Evolutionary conservation across 2,329 filamentous ascomycete species (phyloP).

Genomic region (Raffaelea deltoideospora): DNA sequence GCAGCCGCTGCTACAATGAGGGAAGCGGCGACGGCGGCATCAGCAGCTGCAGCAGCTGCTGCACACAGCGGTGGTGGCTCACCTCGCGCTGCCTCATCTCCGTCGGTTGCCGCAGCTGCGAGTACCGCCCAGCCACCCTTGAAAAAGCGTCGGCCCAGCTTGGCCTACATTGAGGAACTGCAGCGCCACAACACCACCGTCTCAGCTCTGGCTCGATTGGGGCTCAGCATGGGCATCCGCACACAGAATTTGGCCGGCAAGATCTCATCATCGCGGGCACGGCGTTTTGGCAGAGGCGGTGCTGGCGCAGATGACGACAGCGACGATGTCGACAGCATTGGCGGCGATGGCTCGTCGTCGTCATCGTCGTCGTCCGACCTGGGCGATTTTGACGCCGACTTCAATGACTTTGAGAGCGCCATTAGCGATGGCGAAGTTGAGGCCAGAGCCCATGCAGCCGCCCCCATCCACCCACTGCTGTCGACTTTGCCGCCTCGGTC

Average conservation of each 20-base stretch:
- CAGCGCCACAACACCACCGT: constrained; percentile 45
- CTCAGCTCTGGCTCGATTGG: constrained; percentile 35
- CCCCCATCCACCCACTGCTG: constrained; percentile 13
- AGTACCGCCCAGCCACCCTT: background rate
- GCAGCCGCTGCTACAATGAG: background rate
- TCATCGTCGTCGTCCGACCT: constrained; percentile 10
- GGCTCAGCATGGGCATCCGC: constrained; percentile 57
- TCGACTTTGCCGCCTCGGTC: constrained; percentile 9
- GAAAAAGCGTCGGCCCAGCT: constrained; percentile 26
- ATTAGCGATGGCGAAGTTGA: constrained; percentile 26
- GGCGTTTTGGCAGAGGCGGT: constrained; percentile 21
- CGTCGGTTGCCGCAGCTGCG: no score
- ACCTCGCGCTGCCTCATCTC: no score
- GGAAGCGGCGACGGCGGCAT: no score
- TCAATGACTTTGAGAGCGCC: constrained; percentile 22
- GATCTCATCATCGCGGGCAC: constrained; percentile 16
- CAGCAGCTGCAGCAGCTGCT: no score
- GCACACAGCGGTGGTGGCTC: no score
- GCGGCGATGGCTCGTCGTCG: constrained; percentile 11
- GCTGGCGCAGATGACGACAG: constrained; percentile 12
- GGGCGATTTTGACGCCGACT: constrained; percentile 15
- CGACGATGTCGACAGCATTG: constrained; percentile 8
- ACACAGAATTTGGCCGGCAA: constrained; percentile 56
- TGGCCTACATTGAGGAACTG: constrained; percentile 45
- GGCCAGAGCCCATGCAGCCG: constrained; percentile 12